phyloP scores from a whole-genome alignment of 768 basidiomycete species.

The Boletus rubescentipes region DNA sequence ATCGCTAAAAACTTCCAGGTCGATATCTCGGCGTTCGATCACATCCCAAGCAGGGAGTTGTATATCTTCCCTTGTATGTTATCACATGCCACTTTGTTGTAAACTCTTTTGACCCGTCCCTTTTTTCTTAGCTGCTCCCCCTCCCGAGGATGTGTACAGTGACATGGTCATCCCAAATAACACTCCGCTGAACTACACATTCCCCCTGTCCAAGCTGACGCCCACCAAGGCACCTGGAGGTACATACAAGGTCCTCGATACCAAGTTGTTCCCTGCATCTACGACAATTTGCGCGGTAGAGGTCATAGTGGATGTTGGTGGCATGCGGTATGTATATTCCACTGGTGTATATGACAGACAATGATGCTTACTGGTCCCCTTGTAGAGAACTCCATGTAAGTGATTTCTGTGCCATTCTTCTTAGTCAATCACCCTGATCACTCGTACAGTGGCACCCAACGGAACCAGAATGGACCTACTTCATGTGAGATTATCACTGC shows the following conservation, averaged over 20 bases:
- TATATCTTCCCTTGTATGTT: constrained; percentile 53
- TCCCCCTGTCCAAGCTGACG: constrained; percentile 48
- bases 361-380: background rate
- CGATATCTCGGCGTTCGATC: constrained; percentile 46
- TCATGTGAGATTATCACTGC: constrained; percentile 30
- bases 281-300: constrained; percentile 56
- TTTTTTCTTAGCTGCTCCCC: constrained; percentile 36
- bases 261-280: constrained; percentile 50
- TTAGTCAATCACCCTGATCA: background rate
- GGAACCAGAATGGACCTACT: constrained; percentile 47
- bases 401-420: background rate
- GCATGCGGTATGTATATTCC: constrained; percentile 45
- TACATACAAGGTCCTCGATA: constrained; percentile 59
- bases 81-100: background rate
- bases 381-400: constrained; percentile 47
- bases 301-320: constrained; percentile 58
- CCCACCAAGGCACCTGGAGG: constrained; percentile 50
- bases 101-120: background rate
- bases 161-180: constrained; percentile 51
- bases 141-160: constrained; percentile 39
- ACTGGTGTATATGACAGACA: background rate
- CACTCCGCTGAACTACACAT: constrained; percentile 53
- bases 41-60: constrained; percentile 52
- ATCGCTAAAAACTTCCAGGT: constrained; percentile 65
- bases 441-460: constrained; percentile 49